phyloP scores from a whole-genome alignment of 2,329 filamentous ascomycete species.

The Hortaea werneckii region DNA sequence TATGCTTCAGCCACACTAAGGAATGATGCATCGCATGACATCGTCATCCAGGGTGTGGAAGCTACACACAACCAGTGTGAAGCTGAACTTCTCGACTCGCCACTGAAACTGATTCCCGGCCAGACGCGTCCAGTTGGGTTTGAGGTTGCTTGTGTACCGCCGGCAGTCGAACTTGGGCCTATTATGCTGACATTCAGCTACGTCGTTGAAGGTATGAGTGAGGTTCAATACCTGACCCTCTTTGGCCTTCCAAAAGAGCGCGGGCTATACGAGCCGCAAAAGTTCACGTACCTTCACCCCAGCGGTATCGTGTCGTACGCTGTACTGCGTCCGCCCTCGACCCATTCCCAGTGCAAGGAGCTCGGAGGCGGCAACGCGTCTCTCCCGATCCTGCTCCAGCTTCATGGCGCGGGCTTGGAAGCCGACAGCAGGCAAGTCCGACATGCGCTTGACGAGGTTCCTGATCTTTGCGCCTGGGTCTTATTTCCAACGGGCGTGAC shows the following conservation, averaged over 20 bases:
- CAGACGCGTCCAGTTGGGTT: constrained; percentile 34
- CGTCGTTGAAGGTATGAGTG: constrained; percentile 3
- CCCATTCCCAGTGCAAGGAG: constrained; percentile 20
- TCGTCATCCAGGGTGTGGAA: constrained; percentile 10
- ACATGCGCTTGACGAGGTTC: constrained; percentile 39
- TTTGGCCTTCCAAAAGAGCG: constrained; percentile 1
- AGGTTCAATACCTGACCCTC: not conserved
- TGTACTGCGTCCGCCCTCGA: constrained; percentile 44
- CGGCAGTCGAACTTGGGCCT: constrained; percentile 1
- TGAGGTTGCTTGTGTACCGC: constrained; percentile 20
- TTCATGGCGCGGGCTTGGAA: constrained; percentile 50
- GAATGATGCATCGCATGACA: constrained; percentile 28
- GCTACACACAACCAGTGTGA: constrained; percentile 10
- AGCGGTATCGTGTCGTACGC: constrained; percentile 47
- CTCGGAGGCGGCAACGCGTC: constrained; percentile 8
- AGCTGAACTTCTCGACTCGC: constrained; percentile 6
- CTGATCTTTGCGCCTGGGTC: constrained; percentile 46
- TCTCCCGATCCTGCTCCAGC: constrained; percentile 40
- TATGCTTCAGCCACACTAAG: constrained; percentile 41
- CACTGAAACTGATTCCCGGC: constrained; percentile 24
- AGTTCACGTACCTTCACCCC: constrained; percentile 45
- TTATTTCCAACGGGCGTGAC: constrained; percentile 48
- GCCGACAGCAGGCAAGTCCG: constrained; percentile 38
- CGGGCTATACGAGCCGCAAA: constrained; percentile 36
- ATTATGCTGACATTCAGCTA: constrained; percentile 11